A percentile compares a stretch with the other conserved stretches of the same genome.
These are phyloP conservation scores for Trichoderma aggressivum DNA, from an alignment of 2,329 filamentous ascomycete genomes.

Conservation along the genomic window DNA sequence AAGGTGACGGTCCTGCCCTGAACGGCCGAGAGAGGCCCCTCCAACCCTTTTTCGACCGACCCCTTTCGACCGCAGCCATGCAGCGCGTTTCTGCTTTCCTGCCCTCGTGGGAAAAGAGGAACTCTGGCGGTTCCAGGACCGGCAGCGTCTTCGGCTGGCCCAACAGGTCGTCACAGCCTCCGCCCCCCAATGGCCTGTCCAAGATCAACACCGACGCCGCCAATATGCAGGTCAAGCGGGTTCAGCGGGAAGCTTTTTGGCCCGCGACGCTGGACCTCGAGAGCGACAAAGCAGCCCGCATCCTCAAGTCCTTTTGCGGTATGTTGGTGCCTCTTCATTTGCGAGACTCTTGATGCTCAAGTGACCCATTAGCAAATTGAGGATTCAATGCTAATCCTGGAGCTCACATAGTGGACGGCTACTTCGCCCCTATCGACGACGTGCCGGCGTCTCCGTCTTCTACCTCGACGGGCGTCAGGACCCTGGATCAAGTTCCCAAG, in stretches of 20 bases:
- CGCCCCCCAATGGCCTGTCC: conserved; percentile 23
- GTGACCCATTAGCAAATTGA: background rate
- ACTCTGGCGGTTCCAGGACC: conserved; percentile 31
- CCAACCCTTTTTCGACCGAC: conserved; percentile 13
- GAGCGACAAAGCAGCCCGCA: conserved; percentile 86
- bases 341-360: background rate
- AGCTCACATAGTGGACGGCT: conserved; percentile 50
- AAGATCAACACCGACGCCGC: conserved; percentile 36
- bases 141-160: conserved; percentile 43
- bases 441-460: conserved; percentile 29
- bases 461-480: conserved; percentile 41
- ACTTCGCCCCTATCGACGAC: conserved; percentile 42
- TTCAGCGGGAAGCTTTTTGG: conserved; percentile 70
- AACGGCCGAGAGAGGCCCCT: conserved; percentile 33
- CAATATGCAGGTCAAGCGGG: conserved; percentile 29
- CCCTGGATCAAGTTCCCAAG: conserved; percentile 57
- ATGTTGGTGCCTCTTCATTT: conserved; percentile 24
- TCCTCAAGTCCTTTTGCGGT: conserved; percentile 88
- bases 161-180: conserved; percentile 36
- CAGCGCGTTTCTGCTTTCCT: conserved; percentile 44
- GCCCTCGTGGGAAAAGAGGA: conserved; percentile 45
- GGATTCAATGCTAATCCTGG: background rate
- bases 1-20: conserved; percentile 11
- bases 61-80: conserved; percentile 31
- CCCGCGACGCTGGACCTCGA: conserved; percentile 82